Percentiles rank a stretch among this genome's conserved stretches.
These are phyloP conservation scores for Sphagnum tenellum DNA, from an alignment of 225 moss, liverwort and hornwort genomes.

Conservation along the genomic window DNA sequence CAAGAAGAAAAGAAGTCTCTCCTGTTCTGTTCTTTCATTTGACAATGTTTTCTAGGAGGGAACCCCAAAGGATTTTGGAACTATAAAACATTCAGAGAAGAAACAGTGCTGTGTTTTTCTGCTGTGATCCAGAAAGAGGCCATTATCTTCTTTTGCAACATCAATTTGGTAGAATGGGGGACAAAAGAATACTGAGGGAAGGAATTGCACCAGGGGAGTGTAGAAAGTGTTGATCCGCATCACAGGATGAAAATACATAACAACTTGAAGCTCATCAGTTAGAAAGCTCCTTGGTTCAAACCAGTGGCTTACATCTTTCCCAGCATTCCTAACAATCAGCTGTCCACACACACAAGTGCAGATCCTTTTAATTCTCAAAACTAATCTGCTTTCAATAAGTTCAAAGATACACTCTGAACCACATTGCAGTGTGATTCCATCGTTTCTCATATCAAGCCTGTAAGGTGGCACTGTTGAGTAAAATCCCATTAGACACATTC, in stretches of 20 bases:
- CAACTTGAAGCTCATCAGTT: slow-evolving; percentile 21
- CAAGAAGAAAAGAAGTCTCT: not conserved
- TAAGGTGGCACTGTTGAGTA: too few relatives aligned
- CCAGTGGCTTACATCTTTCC: slow-evolving; percentile 55
- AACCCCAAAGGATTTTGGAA: not conserved
- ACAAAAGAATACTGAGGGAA: too few relatives aligned
- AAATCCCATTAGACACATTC: too few relatives aligned
- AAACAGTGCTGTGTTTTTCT: not conserved
- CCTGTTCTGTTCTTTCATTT: too few relatives aligned
- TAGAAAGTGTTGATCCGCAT: slow-evolving; percentile 30
- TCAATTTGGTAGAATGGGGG: too few relatives aligned
- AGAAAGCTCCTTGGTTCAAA: slow-evolving; percentile 43
- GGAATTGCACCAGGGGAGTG: slow-evolving; percentile 32
- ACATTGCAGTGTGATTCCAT: not conserved
- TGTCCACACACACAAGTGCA: slow-evolving; percentile 6
- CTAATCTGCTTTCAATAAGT: not conserved
- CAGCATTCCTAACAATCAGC: slow-evolving; percentile 43
- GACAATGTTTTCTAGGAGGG: too few relatives aligned
- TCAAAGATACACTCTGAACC: not conserved
- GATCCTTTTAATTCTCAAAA: not conserved
- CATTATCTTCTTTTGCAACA: too few relatives aligned
- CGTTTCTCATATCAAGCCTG: too few relatives aligned
- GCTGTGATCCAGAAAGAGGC: too few relatives aligned
- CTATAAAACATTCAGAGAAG: not conserved
- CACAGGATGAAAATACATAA: slow-evolving; percentile 31